These are phyloP conservation scores for Neofusicoccum sp. DNA, from an alignment of 2,329 filamentous ascomycete genomes.

Conservation along the genomic window DNA sequence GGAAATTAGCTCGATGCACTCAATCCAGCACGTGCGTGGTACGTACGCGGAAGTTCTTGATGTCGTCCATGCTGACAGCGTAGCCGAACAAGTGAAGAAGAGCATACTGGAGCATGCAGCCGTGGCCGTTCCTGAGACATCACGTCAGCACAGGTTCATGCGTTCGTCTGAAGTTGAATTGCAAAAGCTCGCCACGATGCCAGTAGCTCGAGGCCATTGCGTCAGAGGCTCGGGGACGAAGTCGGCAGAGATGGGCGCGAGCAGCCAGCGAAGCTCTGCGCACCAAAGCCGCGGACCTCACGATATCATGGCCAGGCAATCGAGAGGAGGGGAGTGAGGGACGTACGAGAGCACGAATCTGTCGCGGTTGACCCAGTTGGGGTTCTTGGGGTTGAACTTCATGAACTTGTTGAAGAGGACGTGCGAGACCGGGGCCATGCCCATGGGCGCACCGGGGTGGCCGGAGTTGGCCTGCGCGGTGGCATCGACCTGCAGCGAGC, in stretches of 20 bases:
- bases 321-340: not conserved
- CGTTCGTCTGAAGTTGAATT: not conserved
- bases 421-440: conserved; percentile 91
- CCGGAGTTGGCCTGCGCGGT: conserved; percentile 94
- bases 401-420: conserved; percentile 99
- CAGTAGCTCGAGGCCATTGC: conserved; percentile 12
- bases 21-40: not conserved
- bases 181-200: not conserved
- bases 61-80: conserved; percentile 77
- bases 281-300: not conserved
- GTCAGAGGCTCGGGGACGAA: conserved; percentile 4
- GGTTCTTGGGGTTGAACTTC: conserved; percentile 99
- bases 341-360: conserved; percentile 98
- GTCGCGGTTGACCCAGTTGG: conserved; percentile 94
- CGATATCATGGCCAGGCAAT: not conserved
- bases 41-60: conserved; percentile 95
- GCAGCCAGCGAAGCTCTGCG: not conserved
- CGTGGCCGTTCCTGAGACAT: conserved; percentile 81
- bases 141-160: not conserved
- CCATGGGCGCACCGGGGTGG: conserved; percentile 98
- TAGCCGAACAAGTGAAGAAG: conserved; percentile 97
- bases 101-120: conserved; percentile 99
- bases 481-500: conserved; percentile 78
- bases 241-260: not conserved
- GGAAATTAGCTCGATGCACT: not conserved